Evolutionary conservation across 257 asterid species (phyloP).

Genomic region (Plantago ovata): DNA sequence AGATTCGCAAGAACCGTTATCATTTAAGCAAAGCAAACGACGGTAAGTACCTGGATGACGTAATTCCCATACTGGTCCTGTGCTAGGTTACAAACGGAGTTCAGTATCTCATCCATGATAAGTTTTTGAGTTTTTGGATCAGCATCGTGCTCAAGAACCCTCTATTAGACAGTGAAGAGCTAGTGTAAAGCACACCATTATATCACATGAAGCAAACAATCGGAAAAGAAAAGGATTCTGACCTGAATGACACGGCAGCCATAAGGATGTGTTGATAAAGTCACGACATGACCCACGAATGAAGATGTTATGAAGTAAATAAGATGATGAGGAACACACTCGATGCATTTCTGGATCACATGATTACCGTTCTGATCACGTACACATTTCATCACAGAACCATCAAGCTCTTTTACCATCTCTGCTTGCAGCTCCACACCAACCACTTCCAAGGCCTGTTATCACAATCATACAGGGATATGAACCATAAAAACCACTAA

Average conservation of each 20-base stretch:
- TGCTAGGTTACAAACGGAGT: conserved; percentile 62
- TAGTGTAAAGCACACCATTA: conserved; percentile 1
- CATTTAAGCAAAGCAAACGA: neutral
- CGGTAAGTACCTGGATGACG: conserved; percentile 73
- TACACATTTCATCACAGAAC: conserved; percentile 83
- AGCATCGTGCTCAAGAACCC: conserved; percentile 74
- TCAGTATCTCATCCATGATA: conserved; percentile 77
- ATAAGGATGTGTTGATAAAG: conserved; percentile 80
- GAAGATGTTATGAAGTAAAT: conserved; percentile 65
- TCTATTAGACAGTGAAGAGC: conserved; percentile 34
- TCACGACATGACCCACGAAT: conserved; percentile 67
- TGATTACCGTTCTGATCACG: conserved; percentile 92
- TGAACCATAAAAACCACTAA: no score
- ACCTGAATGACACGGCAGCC: conserved; percentile 99
- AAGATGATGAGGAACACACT: conserved; percentile 63
- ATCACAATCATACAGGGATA: conserved; percentile 1
- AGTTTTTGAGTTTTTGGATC: conserved; percentile 53
- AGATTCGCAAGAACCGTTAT: no score
- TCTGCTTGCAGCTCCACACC: conserved; percentile 56
- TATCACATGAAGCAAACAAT: conserved; percentile 14
- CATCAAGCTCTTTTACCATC: conserved; percentile 79
- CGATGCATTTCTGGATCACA: conserved; percentile 88
- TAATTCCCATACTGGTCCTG: conserved; percentile 88
- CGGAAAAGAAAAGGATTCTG: neutral
- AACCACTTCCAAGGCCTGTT: conserved; percentile 89